Conservation (phyloP, 176 grass and related monocot species). For the Oryza officinalis region DNA sequence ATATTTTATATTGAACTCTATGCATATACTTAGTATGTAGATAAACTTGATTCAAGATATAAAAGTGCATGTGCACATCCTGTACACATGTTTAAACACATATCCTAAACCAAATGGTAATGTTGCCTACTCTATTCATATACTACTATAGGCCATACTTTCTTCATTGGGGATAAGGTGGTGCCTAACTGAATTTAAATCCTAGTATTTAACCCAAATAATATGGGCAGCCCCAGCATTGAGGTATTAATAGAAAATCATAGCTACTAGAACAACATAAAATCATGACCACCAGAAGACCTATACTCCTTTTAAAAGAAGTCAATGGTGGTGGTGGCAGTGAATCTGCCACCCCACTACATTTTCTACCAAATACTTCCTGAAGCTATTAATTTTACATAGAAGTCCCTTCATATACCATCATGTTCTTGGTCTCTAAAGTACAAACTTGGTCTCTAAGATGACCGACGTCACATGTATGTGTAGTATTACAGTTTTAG, state of each 20-base stretch:
- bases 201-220: slow-evolving; percentile 2
- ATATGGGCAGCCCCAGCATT: neutral
- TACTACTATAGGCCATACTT: neutral
- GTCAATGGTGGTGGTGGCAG: no score
- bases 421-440: no score
- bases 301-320: no score
- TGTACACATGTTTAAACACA: neutral
- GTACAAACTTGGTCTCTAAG: no score
- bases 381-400: no score
- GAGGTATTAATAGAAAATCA: neutral
- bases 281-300: neutral
- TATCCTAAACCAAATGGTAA: neutral
- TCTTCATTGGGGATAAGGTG: neutral
- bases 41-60: slow-evolving; percentile 11
- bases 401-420: no score
- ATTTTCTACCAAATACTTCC: no score
- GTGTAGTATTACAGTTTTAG: no score
- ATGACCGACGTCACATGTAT: no score
- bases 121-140: neutral
- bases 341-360: no score
- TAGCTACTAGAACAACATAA: neutral
- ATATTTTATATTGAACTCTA: slow-evolving; percentile 6
- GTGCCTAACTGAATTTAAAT: neutral
- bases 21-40: neutral
- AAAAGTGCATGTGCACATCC: neutral